Percentiles rank a stretch among this genome's conserved stretches.
These are phyloP conservation scores for Malassezia obtusa DNA, from an alignment of 1,284 basidiomycete genomes.

Conservation along the genomic window DNA sequence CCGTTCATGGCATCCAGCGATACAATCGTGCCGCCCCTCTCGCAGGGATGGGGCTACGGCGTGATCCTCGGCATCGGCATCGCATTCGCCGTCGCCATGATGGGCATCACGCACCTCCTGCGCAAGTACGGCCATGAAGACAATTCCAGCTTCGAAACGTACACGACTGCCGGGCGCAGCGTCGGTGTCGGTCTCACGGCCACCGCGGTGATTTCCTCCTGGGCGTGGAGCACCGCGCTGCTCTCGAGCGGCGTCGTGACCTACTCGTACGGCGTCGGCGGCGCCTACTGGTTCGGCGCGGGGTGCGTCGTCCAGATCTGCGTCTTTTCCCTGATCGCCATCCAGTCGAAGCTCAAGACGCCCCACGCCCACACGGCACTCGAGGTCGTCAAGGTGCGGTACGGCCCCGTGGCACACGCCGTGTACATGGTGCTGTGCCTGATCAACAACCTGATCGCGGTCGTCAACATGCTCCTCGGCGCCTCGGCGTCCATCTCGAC, in stretches of 20 bases:
- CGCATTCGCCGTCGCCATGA: constrained; percentile 39
- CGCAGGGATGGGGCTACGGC: constrained; percentile 42
- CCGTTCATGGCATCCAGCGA: too few relatives aligned
- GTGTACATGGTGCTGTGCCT: constrained; percentile 70
- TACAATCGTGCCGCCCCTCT: constrained; percentile 23
- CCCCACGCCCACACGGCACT: constrained; percentile 57
- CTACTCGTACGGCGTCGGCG: constrained; percentile 12
- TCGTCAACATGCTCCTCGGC: constrained; percentile 40
- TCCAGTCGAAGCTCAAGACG: constrained; percentile 55
- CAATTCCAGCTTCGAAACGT: constrained; percentile 29
- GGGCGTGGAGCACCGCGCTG: constrained; percentile 52
- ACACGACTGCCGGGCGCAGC: constrained; percentile 27
- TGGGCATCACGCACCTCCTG: constrained; percentile 28
- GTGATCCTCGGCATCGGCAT: constrained; percentile 41
- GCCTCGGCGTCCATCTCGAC: constrained; percentile 35
- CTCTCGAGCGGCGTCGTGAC: constrained; percentile 57
- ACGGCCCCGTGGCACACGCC: constrained; percentile 64
- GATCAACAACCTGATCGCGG: constrained; percentile 56
- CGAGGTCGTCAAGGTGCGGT: constrained; percentile 61
- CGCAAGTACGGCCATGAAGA: constrained; percentile 28
- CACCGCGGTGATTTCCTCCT: constrained; percentile 41
- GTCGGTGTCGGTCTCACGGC: constrained; percentile 36
- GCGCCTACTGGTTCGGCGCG: constrained; percentile 29
- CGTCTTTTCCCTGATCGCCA: constrained; percentile 60
- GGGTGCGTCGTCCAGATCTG: constrained; percentile 59